Base-by-base conservation (phyloP, 2,329 filamentous ascomycete species). In the Ploettnerulaceae sp. region DNA sequence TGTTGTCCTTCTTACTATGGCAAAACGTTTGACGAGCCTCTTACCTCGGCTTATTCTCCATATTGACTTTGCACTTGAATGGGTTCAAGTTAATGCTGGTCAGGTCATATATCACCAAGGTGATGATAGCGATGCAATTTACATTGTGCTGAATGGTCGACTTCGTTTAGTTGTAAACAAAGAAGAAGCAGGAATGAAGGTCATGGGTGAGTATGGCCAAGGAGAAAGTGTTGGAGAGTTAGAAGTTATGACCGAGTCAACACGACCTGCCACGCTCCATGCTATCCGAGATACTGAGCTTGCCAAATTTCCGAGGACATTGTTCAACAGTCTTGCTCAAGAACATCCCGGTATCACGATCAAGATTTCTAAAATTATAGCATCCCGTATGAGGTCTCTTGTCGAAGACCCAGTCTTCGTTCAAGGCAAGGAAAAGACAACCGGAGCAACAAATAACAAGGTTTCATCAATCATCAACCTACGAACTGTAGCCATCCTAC, bases 261-360 rank as follows among this genome's bases (percentile, higher is more conserved):
- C 78, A 4, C 82, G 94, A n/a, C 84, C 91, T 9, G 90, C 88
- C 2, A 96, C 91, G 1, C 70, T 98, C 11, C 91, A 97, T 62
- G 93, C 93, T 4, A 98, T 98, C 57, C 86, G 93, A 47, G 93
- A 97, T 55, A 97, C 93, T 0, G 93, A 98, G 64, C 71, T 98
- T 21, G 91, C 94, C 48, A 97, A 95, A 60, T 95, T 98, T 50
- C 93, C 93, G 1, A 86, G 91, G 48, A 95, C 89, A 0, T 71
- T 98, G 1, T 98, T 98, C 73, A 98, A 98, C 71, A 98, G 93
- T 62, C 77, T 98, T 43, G 93, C 93, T 0, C 85, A 95, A 62
- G 93, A 98, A 62, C 93, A 98, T 61, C 93, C 93, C 4, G 94
- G 89, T 33, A 98, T 98, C 61, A 97, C 93, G 0, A 97, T 98